Evolutionary conservation across 208 protist genomes (phyloP).

Genomic region (Trypanosomatidae sp.): DNA sequence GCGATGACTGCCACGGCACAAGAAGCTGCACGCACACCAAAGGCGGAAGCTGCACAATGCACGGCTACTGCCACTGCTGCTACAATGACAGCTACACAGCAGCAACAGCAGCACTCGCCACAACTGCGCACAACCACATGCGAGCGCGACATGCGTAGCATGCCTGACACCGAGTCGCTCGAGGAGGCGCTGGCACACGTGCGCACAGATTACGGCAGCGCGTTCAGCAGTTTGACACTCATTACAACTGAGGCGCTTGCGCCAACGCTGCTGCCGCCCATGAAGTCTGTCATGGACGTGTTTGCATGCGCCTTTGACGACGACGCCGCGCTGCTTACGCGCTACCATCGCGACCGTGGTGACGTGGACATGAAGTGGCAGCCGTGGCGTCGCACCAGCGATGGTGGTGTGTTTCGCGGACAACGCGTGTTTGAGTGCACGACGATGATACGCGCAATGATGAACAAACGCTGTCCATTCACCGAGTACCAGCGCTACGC

Average conservation of each 20-base stretch:
- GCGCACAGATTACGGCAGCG: conserved; percentile 49
- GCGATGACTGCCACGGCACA: too few species aligned
- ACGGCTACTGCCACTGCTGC: too few species aligned
- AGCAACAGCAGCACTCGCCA: too few species aligned
- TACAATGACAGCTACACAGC: too few species aligned
- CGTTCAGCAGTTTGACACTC: conserved; percentile 27
- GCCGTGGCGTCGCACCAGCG: conserved; percentile 19
- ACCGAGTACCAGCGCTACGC: conserved; percentile 53
- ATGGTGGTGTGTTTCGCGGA: conserved; percentile 23
- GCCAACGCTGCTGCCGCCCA: conserved; percentile 20
- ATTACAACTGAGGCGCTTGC: conserved; percentile 39
- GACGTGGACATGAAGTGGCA: conserved; percentile 39
- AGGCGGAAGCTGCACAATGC: too few species aligned
- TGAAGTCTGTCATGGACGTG: conserved; percentile 35
- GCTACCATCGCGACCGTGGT: conserved; percentile 24
- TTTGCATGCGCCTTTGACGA: conserved; percentile 52
- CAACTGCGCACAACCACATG: too few species aligned
- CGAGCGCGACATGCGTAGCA: too few species aligned
- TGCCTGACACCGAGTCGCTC: too few species aligned
- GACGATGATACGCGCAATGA: conserved; percentile 35
- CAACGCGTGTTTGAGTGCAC: conserved; percentile 38
- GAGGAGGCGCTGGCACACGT: too few species aligned
- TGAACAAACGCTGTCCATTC: conserved; percentile 30
- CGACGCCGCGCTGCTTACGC: conserved; percentile 14
- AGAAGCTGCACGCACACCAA: too few species aligned